A percentile compares a stretch with the other conserved stretches of the same genome.
Evolutionary conservation across 108 stramenopile species (phyloP).

Genomic region (Nitzschia sp.): DNA sequence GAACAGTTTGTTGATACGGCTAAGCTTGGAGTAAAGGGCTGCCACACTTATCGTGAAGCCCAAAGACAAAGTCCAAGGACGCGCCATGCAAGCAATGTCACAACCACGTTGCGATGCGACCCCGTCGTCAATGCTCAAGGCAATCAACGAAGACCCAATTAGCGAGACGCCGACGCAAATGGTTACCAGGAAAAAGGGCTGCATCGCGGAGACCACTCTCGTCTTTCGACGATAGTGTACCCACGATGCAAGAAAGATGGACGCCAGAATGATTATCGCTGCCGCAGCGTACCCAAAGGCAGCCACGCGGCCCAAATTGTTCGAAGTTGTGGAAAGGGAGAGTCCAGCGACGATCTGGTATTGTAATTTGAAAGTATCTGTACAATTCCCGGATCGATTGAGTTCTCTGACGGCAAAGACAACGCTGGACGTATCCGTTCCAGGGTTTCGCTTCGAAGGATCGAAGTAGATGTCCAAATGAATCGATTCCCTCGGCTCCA

Average conservation of each 20-base stretch:
- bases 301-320: constrained; percentile 19
- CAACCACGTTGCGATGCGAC: constrained; percentile 13
- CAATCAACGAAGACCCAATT: constrained; percentile 38
- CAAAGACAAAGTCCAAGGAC: constrained; percentile 45
- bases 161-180: constrained; percentile 43
- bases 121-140: constrained; percentile 35
- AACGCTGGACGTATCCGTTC: not conserved
- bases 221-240: constrained; percentile 18
- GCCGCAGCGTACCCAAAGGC: constrained; percentile 13
- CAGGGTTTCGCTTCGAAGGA: not conserved
- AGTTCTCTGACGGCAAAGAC: not conserved
- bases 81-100: constrained; percentile 39
- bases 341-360: not conserved
- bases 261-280: constrained; percentile 11
- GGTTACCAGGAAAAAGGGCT: constrained; percentile 45
- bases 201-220: constrained; percentile 26
- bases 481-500: not conserved
- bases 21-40: constrained; percentile 57
- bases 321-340: constrained; percentile 1
- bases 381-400: not conserved
- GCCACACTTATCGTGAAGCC: constrained; percentile 54
- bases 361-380: not conserved
- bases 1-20: constrained; percentile 50
- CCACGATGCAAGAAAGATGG: constrained; percentile 13
- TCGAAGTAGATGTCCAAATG: not conserved